Evolutionary conservation across 352 stramenopile species (phyloP).

Genomic region (Phytophthora hybrid): DNA sequence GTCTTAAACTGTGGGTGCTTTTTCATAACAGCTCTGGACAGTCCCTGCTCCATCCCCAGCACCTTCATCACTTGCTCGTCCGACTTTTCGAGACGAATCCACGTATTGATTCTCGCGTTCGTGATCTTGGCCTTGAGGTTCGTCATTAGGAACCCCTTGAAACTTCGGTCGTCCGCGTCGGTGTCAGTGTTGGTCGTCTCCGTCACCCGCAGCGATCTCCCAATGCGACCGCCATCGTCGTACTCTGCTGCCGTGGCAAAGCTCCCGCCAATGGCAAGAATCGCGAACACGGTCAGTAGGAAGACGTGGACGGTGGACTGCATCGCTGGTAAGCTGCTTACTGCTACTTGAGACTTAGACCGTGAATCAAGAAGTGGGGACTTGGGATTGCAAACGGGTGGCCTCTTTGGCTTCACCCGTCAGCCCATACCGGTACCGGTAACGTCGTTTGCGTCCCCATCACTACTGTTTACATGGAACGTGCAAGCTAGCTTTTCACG

Average conservation of each 20-base stretch:
- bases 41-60: neutral
- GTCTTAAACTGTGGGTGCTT: neutral
- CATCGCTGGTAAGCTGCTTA: neutral
- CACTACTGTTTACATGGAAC: neutral
- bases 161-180: neutral
- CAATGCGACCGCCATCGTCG: neutral
- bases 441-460: too few relatives aligned
- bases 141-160: neutral
- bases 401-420: too few relatives aligned
- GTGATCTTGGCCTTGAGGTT: neutral
- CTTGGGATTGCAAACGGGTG: too few relatives aligned
- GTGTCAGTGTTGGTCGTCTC: neutral
- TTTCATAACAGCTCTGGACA: neutral
- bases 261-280: neutral
- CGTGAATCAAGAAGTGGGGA: too few relatives aligned
- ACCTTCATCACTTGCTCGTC: neutral
- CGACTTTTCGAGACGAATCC: neutral
- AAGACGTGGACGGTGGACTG: neutral
- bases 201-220: neutral
- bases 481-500: neutral
- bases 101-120: neutral
- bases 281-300: neutral
- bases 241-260: neutral
- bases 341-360: too few relatives aligned
- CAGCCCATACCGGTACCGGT: too few relatives aligned